A percentile compares a stretch with the other conserved stretches of the same genome.
Conservation (phyloP, 139 green algal species). For the Haematococcus lacustris region DNA sequence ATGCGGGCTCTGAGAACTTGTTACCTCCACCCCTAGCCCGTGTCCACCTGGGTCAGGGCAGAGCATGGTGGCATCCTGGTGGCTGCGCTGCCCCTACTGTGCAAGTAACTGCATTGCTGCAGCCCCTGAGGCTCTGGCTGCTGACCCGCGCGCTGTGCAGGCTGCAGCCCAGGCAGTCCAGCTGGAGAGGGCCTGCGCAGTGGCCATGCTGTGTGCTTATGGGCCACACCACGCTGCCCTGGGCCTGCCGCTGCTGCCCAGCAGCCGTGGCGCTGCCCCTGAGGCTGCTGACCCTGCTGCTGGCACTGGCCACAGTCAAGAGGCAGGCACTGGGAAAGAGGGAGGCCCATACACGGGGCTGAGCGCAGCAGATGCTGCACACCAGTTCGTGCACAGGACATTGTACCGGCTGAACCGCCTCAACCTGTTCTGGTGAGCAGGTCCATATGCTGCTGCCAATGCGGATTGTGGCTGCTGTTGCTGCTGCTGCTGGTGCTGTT, state of each 20-base stretch:
- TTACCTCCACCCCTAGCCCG: too few species aligned
- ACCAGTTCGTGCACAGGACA: constrained; percentile 39
- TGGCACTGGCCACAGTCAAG: too few species aligned
- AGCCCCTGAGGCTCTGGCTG: too few species aligned
- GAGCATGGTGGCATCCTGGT: too few species aligned
- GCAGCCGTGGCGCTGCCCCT: not conserved
- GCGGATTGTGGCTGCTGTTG: too few species aligned
- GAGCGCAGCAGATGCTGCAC: not conserved
- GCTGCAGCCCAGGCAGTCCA: not conserved
- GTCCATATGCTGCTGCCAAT: too few species aligned
- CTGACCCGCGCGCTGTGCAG: not conserved
- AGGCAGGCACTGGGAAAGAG: too few species aligned
- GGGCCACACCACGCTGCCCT: not conserved
- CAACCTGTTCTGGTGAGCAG: constrained; percentile 48
- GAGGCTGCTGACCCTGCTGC: too few species aligned
- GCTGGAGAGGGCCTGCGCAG: constrained; percentile 4
- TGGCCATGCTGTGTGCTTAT: constrained; percentile 11
- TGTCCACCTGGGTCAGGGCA: too few species aligned
- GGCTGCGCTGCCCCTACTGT: too few species aligned
- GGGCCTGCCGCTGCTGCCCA: constrained; percentile 8
- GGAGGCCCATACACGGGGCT: not conserved
- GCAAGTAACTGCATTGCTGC: too few species aligned
- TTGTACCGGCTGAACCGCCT: constrained; percentile 56
- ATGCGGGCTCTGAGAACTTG: constrained; percentile 8
- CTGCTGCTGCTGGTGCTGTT: too few species aligned